Conservation (phyloP, 140 eudicot genomes). For the Cichorium intybus region DNA sequence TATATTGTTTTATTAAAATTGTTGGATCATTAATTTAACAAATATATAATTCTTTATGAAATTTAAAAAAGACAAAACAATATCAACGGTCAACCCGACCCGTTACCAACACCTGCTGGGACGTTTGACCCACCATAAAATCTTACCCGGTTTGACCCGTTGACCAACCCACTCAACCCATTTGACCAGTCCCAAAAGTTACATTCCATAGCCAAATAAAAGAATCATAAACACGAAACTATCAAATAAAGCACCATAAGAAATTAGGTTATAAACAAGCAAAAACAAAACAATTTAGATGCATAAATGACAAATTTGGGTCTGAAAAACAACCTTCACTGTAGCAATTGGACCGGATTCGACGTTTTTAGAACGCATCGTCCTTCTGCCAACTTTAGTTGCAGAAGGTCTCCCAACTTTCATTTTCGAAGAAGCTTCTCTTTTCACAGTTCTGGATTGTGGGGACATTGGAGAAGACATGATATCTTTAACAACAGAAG, state of each 20-base stretch:
- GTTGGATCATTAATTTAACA: neutral
- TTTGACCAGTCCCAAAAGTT: neutral
- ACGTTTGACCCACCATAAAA: neutral
- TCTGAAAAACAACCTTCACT: conserved; percentile 53
- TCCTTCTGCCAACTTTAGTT: conserved; percentile 19
- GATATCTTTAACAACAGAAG: conserved; percentile 26
- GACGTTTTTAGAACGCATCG: conserved; percentile 57
- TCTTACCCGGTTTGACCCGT: neutral
- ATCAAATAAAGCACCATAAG: neutral
- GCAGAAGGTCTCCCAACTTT: conserved; percentile 39
- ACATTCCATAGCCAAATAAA: neutral
- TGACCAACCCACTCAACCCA: neutral
- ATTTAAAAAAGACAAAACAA: neutral
- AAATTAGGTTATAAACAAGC: conserved; percentile 13
- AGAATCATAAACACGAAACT: neutral
- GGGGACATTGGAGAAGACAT: conserved; percentile 21
- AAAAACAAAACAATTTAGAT: neutral
- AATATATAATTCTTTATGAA: neutral
- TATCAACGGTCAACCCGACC: neutral
- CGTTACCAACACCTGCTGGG: neutral
- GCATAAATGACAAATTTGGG: conserved; percentile 5
- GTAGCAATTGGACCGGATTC: conserved; percentile 55
- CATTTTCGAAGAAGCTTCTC: conserved; percentile 10
- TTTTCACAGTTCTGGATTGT: neutral
- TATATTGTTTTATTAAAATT: neutral